Evolutionary conservation across 352 stramenopile species (phyloP).

Genomic region (Phytopythium mirpurense): DNA sequence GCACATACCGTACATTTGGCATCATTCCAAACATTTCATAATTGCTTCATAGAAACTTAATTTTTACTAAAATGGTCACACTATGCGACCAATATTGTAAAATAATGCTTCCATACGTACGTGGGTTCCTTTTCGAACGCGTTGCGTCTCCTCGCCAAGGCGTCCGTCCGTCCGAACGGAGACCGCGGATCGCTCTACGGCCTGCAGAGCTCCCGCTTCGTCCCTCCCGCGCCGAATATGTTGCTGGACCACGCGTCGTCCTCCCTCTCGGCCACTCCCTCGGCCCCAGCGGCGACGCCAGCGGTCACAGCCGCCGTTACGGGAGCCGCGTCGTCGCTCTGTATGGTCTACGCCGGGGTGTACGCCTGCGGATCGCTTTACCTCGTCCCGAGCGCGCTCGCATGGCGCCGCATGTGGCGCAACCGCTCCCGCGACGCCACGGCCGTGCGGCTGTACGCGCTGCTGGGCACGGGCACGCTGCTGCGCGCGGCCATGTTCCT

Average conservation of each 20-base stretch:
- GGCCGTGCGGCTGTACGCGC: constrained; percentile 46
- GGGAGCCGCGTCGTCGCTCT: constrained; percentile 20
- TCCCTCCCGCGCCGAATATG: too few relatives aligned
- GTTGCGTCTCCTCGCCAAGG: background rate
- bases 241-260: background rate
- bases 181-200: too few relatives aligned
- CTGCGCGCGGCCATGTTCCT: constrained; percentile 43
- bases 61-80: too few relatives aligned
- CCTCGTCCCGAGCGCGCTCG: constrained; percentile 31
- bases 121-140: background rate
- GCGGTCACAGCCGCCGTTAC: background rate
- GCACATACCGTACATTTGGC: too few relatives aligned
- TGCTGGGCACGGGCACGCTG: constrained; percentile 39
- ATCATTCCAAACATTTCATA: too few relatives aligned
- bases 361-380: constrained; percentile 49
- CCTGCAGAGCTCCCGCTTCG: too few relatives aligned
- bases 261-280: too few relatives aligned
- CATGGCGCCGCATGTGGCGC: constrained; percentile 29
- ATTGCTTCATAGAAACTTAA: too few relatives aligned
- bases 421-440: constrained; percentile 39
- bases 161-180: too few relatives aligned
- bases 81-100: too few relatives aligned
- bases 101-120: too few relatives aligned
- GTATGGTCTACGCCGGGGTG: constrained; percentile 42
- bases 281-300: background rate